Percentiles rank a stretch among this genome's conserved stretches.
These are phyloP conservation scores for Agastache rugosa DNA, from an alignment of 257 asterid species.

Conservation along the genomic window DNA sequence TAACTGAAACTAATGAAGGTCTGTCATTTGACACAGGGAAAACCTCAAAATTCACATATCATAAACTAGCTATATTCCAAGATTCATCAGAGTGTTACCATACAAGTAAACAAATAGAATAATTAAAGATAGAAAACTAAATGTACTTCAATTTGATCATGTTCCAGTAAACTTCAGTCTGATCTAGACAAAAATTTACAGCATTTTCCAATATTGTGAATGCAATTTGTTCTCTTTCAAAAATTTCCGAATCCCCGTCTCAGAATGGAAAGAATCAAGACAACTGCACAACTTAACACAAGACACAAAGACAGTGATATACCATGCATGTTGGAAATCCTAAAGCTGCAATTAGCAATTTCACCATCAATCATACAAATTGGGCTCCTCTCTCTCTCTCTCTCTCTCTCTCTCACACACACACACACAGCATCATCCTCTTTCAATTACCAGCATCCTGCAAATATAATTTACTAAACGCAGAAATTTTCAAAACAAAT, in stretches of 20 bases:
- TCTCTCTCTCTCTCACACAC: neutral
- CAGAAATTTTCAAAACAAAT: neutral
- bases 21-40: neutral
- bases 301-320: neutral
- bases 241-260: conserved; percentile 10
- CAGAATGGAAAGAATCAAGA: neutral
- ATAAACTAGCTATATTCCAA: conserved; percentile 10
- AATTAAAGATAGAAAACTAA: neutral
- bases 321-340: conserved; percentile 22
- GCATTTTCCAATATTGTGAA: neutral
- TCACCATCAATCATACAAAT: neutral
- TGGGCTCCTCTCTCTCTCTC: neutral
- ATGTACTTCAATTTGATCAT: neutral
- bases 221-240: neutral
- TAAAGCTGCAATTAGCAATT: conserved; percentile 10
- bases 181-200: neutral
- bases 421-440: neutral
- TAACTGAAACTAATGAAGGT: neutral
- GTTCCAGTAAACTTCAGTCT: neutral
- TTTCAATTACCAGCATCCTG: neutral
- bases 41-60: conserved; percentile 6
- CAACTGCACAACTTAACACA: conserved; percentile 16
- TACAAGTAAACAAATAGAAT: neutral
- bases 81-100: neutral
- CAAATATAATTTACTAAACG: neutral